Evolutionary conservation across 148 eudicot species (phyloP).

Genomic region (Chenopodium berlandieri): DNA sequence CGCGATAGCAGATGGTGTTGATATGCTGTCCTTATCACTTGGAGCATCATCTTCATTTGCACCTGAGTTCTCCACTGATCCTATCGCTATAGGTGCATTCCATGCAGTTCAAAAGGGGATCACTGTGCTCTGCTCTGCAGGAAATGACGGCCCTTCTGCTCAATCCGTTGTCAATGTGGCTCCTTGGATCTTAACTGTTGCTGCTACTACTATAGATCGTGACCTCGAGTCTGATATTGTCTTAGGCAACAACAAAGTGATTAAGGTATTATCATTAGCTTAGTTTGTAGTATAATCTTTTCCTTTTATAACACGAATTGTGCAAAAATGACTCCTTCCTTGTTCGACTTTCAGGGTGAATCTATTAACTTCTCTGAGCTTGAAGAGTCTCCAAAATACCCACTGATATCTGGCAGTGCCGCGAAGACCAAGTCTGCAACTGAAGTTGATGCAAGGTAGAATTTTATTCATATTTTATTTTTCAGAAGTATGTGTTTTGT

Average conservation of each 20-base stretch:
- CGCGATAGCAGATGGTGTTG: slow-evolving; percentile 73
- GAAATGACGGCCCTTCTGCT: slow-evolving; percentile 54
- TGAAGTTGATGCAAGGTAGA: slow-evolving; percentile 42
- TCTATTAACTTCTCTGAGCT: slow-evolving; percentile 54
- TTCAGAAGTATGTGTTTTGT: background rate
- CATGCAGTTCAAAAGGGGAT: slow-evolving; percentile 73
- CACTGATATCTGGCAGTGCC: slow-evolving; percentile 43
- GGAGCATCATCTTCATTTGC: slow-evolving; percentile 37
- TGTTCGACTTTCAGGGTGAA: slow-evolving; percentile 46
- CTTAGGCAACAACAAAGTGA: slow-evolving; percentile 41
- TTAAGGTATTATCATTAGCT: slow-evolving; percentile 35
- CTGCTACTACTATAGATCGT: slow-evolving; percentile 67
- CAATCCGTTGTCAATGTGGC: slow-evolving; percentile 56
- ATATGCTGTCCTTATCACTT: slow-evolving; percentile 55
- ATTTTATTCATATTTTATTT: too few species aligned
- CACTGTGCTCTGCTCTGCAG: slow-evolving; percentile 62
- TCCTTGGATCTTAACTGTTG: slow-evolving; percentile 78
- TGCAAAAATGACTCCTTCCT: background rate
- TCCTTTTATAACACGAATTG: background rate
- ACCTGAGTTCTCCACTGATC: slow-evolving; percentile 33
- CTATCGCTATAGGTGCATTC: slow-evolving; percentile 69
- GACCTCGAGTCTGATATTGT: slow-evolving; percentile 22
- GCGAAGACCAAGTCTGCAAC: slow-evolving; percentile 29
- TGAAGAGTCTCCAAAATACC: slow-evolving; percentile 39
- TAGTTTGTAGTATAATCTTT: background rate